Percentiles rank a stretch among this genome's conserved stretches.
Conservation (phyloP, 345 rosid species). For the Aquilaria sinensis region DNA sequence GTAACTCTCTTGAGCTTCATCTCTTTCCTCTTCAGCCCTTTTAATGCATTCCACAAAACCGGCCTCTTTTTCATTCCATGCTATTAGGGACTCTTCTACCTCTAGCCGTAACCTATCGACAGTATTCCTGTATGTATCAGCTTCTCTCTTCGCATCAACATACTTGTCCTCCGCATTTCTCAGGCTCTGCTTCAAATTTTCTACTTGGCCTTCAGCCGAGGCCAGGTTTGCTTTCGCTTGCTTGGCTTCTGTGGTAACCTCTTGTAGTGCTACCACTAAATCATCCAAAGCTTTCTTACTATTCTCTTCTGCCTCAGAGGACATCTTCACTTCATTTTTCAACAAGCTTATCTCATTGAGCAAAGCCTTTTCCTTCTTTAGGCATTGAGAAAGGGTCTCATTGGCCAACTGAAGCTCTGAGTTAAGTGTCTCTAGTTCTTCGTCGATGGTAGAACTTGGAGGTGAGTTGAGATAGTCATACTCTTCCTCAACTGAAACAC, state of each 20-base stretch:
- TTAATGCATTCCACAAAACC: constrained; percentile 56
- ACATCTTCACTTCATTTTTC: constrained; percentile 40
- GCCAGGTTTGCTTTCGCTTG: constrained; percentile 45
- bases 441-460: constrained; percentile 11
- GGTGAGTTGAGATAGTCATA: constrained; percentile 17
- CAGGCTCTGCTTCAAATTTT: constrained; percentile 26
- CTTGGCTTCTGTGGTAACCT: constrained; percentile 53
- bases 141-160: constrained; percentile 36
- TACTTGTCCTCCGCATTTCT: constrained; percentile 23
- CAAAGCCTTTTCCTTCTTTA: constrained; percentile 27
- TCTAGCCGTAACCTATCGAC: constrained; percentile 52
- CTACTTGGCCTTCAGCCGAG: constrained; percentile 23
- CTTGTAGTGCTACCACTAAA: constrained; percentile 58
- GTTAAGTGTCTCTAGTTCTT: constrained; percentile 24
- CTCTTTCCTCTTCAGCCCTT: constrained; percentile 63
- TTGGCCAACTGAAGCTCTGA: constrained; percentile 29
- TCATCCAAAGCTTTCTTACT: constrained; percentile 79
- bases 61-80: constrained; percentile 73
- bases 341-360: constrained; percentile 30
- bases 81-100: constrained; percentile 62
- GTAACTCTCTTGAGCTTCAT: constrained; percentile 36
- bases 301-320: constrained; percentile 52
- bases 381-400: constrained; percentile 18
- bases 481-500: constrained; percentile 9
- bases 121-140: constrained; percentile 43